Evolutionary conservation across 2,329 filamentous ascomycete species (phyloP).

Genomic region (Aspergillus sp.): DNA sequence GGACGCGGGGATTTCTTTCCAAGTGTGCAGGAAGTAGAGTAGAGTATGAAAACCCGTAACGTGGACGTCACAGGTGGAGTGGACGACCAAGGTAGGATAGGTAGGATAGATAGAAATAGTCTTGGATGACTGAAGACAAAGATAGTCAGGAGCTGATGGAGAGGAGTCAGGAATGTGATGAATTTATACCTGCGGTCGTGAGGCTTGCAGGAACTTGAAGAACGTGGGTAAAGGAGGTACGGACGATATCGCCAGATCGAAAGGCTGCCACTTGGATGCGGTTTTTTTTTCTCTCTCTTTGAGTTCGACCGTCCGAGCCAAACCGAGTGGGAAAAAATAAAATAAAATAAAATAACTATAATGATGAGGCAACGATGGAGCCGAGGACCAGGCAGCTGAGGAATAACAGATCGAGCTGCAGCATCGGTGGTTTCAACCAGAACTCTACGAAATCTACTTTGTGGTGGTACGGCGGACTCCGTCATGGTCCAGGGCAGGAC

Average conservation of each 20-base stretch:
- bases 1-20: not conserved
- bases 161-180: not conserved
- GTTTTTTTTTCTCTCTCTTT: conserved; percentile 2
- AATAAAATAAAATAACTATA: not conserved
- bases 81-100: not conserved
- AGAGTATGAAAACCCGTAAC: not conserved
- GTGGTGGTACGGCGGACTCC: not conserved
- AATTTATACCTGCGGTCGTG: not conserved
- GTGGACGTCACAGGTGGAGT: not conserved
- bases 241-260: not conserved
- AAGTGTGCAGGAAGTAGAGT: not conserved
- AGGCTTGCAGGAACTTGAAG: not conserved
- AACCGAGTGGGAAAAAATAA: not conserved
- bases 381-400: not conserved
- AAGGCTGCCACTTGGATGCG: not conserved
- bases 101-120: not conserved
- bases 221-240: not conserved
- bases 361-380: not conserved
- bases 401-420: not conserved
- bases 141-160: not conserved
- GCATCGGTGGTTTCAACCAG: not conserved
- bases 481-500: not conserved
- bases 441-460: not conserved
- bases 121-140: not conserved
- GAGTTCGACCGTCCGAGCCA: conserved; percentile 1